These are phyloP conservation scores for Hyaloscypha hepaticicola DNA, from an alignment of 495 filamentous ascomycete genomes.

Conservation along the genomic window DNA sequence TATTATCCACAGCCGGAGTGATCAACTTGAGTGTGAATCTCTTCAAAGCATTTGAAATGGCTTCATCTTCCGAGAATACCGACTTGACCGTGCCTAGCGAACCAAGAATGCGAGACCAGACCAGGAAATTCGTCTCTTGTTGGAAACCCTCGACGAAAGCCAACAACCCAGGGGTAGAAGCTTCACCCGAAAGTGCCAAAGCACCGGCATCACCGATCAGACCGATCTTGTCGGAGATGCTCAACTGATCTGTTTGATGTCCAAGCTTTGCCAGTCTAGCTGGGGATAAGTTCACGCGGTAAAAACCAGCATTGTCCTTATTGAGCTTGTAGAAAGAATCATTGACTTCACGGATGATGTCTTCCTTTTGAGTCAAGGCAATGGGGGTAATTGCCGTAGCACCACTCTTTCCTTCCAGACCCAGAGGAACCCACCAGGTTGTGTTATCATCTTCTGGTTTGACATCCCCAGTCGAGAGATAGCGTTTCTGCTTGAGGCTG, in stretches of 20 bases:
- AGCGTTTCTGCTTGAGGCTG: slow-evolving; percentile 77
- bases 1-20: slow-evolving; percentile 64
- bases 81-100: slow-evolving; percentile 57
- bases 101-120: slow-evolving; percentile 81
- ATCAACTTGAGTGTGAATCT: slow-evolving; percentile 72
- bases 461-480: slow-evolving; percentile 85
- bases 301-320: slow-evolving; percentile 83
- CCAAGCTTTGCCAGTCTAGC: slow-evolving; percentile 76
- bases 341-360: slow-evolving; percentile 70
- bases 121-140: slow-evolving; percentile 78
- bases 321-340: slow-evolving; percentile 92
- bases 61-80: slow-evolving; percentile 50
- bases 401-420: slow-evolving; percentile 63
- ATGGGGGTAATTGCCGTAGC: slow-evolving; percentile 45
- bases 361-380: slow-evolving; percentile 73
- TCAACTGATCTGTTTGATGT: slow-evolving; percentile 66
- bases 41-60: slow-evolving; percentile 60
- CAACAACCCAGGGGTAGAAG: slow-evolving; percentile 74
- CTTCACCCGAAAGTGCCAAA: slow-evolving; percentile 81
- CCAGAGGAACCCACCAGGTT: slow-evolving; percentile 94
- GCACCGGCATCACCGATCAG: slow-evolving; percentile 84
- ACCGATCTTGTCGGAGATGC: slow-evolving; percentile 79
- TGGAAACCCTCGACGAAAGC: slow-evolving; percentile 78
- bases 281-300: slow-evolving; percentile 87
- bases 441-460: slow-evolving; percentile 82